Base-by-base conservation (phyloP, 2,329 filamentous ascomycete species). In the Alternaria longipes region DNA sequence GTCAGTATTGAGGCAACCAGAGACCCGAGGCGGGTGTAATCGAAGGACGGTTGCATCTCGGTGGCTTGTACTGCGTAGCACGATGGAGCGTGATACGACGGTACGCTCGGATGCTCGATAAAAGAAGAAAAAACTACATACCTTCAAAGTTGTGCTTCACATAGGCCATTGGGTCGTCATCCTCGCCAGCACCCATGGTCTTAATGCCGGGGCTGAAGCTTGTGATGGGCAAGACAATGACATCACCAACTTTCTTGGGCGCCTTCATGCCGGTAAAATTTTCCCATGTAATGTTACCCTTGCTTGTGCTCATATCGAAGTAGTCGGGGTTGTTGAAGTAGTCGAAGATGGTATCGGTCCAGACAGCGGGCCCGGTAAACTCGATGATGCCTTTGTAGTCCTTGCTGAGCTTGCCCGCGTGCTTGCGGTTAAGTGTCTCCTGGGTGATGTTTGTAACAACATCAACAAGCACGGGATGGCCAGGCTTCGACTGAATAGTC, bases 81-180 rank as follows among this genome's bases (percentile, higher is more conserved):
- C 51, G 9, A 20, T 54, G 47, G 30, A 40, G 18, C 46, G 49
- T 59, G 14, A 44, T 34, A 53, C 47, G n/a, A 56, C 54, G 16
- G 26, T 16, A 16, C 22, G 57, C 34, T 54, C 40, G 45, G 50
- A 36, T n/a, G 46, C 32, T 16, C 20, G 46, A 24, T 7, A 55
- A 34, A 53, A 34, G 50, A 26, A 45, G 22, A 14, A 6, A 3
- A 12, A 30, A 54, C 28, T 85, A 78, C 85, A 68, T 82, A 96
- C 94, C 95, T 84, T 97, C 92, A 78, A 99, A 99, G 56, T 93
- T 90, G 81, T 99, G 95, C 81, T 95, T 94, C 63, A 99, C 95
- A 83, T 97, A 98, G 2, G 95, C 95, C 92, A 97, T 94, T 1
- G 93, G 93, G 76, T 98, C 91, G 69, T 97, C 93, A 42, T 89